Percentiles rank a stretch among this genome's conserved stretches.
Evolutionary conservation across 164 flowering plant species (phyloP).

Genomic region (Taxillus chinensis): DNA sequence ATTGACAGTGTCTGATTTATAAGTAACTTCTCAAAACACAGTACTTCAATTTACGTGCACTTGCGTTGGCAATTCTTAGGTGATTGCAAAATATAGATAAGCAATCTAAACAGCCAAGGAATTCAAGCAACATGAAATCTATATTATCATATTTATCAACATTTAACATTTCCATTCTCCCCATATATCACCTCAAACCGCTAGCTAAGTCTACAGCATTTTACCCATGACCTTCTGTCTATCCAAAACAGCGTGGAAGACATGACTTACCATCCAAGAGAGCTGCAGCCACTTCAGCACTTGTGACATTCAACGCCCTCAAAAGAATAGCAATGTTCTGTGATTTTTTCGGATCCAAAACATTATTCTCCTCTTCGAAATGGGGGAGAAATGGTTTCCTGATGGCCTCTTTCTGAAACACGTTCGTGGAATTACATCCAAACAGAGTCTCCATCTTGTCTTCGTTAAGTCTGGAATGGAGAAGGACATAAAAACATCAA

Average conservation of each 20-base stretch:
- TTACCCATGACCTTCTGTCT: too few species aligned
- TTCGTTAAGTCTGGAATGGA: constrained; percentile 59
- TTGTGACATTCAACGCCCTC: constrained; percentile 87
- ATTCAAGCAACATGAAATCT: too few species aligned
- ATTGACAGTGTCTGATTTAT: too few species aligned
- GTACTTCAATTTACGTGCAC: too few species aligned
- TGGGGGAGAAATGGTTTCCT: constrained; percentile 54
- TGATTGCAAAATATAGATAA: too few species aligned
- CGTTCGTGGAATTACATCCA: constrained; percentile 58
- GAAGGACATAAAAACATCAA: background rate
- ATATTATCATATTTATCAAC: too few species aligned
- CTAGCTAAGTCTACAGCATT: too few species aligned
- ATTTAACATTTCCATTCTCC: too few species aligned
- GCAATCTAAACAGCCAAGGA: too few species aligned
- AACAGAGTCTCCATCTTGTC: constrained; percentile 91
- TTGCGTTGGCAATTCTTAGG: too few species aligned
- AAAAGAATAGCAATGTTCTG: constrained; percentile 94
- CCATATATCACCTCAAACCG: too few species aligned
- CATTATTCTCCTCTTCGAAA: constrained; percentile 58
- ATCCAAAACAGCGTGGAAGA: background rate
- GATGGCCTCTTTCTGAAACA: constrained; percentile 42
- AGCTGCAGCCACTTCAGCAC: constrained; percentile 88
- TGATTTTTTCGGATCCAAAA: constrained; percentile 93
- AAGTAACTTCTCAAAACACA: too few species aligned
- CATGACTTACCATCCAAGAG: constrained; percentile 70